Evolutionary conservation across 2,329 filamentous ascomycete genomes (phyloP), one percentile per base, ranked within the genome.

Genomic region (Lachnellula arida): DNA sequence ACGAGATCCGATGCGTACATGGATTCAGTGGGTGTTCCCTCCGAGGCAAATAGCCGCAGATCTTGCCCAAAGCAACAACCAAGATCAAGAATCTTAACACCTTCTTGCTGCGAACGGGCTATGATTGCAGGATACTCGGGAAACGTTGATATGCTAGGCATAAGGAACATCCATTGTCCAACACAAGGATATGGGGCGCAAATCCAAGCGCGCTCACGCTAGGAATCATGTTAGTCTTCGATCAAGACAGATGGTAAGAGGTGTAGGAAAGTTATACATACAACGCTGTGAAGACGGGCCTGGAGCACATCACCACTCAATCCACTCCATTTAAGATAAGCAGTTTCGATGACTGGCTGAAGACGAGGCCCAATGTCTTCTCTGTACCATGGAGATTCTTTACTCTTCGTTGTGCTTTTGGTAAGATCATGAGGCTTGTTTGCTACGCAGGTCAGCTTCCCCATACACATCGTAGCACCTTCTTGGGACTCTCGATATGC

Each of bases 41-140:
- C 72, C 15, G 61, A 55, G 12, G 57, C 61, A 9, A 74, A 60
- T 12, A 68, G 66, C 15, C 73, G 70, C 1, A 75, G 61, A 35
- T 74, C 70, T 54, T 73, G 71, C 0, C 68, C 72, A 34, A 75
- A 66, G 53, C 70, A 72, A 39, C 70, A 73, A 12, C 71, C 72
- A 2, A 74, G 55, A 54, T 75, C 73, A 22, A 74, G 63, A 5
- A 72, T 60, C 4, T 15, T 53, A 1, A 46, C 52, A 12, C 46
- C 34, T 37, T 37, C 35, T 11, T 11, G 11, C 35, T 37, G 11
- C 15, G 15, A 37, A 1, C 9, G 35, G 15, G 11, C 11, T 11
- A 37, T 12, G 11, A 37, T 12, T n/a, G 35, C 11, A n/a, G 35
- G 11, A 8, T 37, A 37, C 11, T 12, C 15, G 11, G 35, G 35